Conservation (phyloP, 495 filamentous ascomycete species). For the Penicillium dipodomyicola region DNA sequence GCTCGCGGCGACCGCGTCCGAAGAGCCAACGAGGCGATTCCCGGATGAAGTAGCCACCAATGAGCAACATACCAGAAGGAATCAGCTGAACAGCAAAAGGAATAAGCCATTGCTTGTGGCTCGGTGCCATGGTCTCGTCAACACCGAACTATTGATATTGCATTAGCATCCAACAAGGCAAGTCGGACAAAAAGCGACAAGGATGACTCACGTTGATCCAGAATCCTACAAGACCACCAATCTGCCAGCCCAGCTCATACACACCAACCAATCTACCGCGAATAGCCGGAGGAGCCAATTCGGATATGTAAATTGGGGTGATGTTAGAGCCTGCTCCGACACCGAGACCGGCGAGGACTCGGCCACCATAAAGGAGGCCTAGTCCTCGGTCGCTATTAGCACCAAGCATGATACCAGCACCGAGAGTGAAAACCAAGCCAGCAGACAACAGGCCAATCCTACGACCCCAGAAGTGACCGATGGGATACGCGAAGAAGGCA, state of each 20-base stretch:
- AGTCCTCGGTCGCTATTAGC: constrained; percentile 57
- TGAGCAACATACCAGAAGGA: constrained; percentile 49
- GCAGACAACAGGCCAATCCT: constrained; percentile 51
- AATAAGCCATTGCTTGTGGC: constrained; percentile 54
- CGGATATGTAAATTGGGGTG: constrained; percentile 77
- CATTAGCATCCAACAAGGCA: constrained; percentile 5
- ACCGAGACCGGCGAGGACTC: constrained; percentile 69
- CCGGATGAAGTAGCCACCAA: constrained; percentile 48
- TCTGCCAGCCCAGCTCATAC: constrained; percentile 72
- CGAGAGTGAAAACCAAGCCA: constrained; percentile 57
- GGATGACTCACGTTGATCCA: constrained; percentile 59
- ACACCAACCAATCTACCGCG: constrained; percentile 75
- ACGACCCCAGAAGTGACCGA: constrained; percentile 56
- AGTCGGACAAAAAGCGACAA: background rate
- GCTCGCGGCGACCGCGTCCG: constrained; percentile 46
- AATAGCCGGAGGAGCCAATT: constrained; percentile 77
- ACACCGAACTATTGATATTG: constrained; percentile 37
- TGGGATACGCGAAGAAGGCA: constrained; percentile 55
- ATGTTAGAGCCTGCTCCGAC: constrained; percentile 75
- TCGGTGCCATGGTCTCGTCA: constrained; percentile 29
- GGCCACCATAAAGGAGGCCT: constrained; percentile 64
- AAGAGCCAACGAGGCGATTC: constrained; percentile 63
- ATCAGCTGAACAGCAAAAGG: constrained; percentile 58
- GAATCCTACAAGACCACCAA: constrained; percentile 71
- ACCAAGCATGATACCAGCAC: constrained; percentile 63